Conservation (phyloP, 805 yeast genomes). For the Myxozyma sirexii region DNA sequence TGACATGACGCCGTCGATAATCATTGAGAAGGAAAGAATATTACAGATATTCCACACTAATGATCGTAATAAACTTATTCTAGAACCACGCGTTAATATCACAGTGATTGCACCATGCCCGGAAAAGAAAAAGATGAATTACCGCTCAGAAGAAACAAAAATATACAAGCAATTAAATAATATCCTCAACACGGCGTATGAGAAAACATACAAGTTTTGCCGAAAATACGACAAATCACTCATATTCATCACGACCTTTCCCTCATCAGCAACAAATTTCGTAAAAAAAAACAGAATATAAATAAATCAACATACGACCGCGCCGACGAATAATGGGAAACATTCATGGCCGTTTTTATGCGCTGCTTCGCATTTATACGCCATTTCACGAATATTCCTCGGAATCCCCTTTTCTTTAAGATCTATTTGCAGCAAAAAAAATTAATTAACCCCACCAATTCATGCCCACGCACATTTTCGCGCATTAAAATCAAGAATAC, state of each 20-base stretch:
- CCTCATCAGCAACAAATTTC: not conserved
- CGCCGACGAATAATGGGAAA: constrained; percentile 26
- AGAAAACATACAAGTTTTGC: constrained; percentile 20
- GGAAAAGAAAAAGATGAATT: not conserved
- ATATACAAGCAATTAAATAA: constrained; percentile 18
- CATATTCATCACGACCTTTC: constrained; percentile 19
- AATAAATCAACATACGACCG: constrained; percentile 25
- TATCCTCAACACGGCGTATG: constrained; percentile 19
- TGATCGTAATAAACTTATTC: constrained; percentile 21
- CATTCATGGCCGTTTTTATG: constrained; percentile 27
- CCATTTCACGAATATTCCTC: constrained; percentile 3
- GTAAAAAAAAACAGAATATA: too few relatives aligned
- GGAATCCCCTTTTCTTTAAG: constrained; percentile 15
- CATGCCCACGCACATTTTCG: not conserved
- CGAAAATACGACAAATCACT: constrained; percentile 13
- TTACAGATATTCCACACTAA: constrained; percentile 27
- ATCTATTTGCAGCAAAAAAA: too few relatives aligned
- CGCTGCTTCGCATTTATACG: constrained; percentile 23
- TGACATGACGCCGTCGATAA: constrained; percentile 20
- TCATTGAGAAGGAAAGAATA: constrained; percentile 23
- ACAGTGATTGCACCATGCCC: not conserved
- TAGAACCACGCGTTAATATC: not conserved
- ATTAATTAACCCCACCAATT: not conserved
- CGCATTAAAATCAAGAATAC: not conserved
- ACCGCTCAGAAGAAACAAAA: constrained; percentile 20